Evolutionary conservation across 1,284 basidiomycete genomes (phyloP).

Genomic region (Microstroma glucosiphilum): DNA sequence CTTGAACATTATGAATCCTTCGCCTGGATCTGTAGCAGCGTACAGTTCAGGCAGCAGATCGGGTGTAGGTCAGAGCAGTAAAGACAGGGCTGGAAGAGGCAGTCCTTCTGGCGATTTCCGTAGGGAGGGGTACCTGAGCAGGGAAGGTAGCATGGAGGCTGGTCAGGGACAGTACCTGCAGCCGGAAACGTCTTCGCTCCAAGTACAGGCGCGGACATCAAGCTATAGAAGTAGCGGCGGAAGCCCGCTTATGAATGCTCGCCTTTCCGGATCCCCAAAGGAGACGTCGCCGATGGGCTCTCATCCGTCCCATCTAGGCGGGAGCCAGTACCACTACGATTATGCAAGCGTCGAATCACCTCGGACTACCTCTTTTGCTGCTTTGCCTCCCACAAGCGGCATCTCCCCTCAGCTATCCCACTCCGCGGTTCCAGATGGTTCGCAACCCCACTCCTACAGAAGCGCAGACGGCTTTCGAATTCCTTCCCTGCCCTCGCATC

Average conservation of each 20-base stretch:
- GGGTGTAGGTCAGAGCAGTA: too few species aligned
- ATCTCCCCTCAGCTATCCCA: background rate
- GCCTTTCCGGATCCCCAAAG: too few species aligned
- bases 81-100: background rate
- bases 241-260: too few species aligned
- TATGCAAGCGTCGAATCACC: background rate
- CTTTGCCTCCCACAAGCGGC: background rate
- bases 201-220: too few species aligned
- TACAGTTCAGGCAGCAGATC: too few species aligned
- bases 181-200: too few species aligned
- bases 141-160: too few species aligned
- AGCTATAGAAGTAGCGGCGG: too few species aligned
- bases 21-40: background rate
- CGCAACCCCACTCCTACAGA: background rate
- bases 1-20: background rate
- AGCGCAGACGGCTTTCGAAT: constrained; percentile 3
- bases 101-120: too few species aligned
- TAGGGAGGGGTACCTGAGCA: too few species aligned
- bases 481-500: constrained; percentile 5
- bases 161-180: too few species aligned
- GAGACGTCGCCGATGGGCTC: background rate
- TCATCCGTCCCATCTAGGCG: background rate
- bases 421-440: background rate
- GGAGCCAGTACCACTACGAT: background rate
- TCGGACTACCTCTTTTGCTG: background rate